Evolutionary conservation across 2,329 filamentous ascomycete species (phyloP), one percentile per base, ranked within the genome.

Genomic region (Microcyclospora pomicola): DNA sequence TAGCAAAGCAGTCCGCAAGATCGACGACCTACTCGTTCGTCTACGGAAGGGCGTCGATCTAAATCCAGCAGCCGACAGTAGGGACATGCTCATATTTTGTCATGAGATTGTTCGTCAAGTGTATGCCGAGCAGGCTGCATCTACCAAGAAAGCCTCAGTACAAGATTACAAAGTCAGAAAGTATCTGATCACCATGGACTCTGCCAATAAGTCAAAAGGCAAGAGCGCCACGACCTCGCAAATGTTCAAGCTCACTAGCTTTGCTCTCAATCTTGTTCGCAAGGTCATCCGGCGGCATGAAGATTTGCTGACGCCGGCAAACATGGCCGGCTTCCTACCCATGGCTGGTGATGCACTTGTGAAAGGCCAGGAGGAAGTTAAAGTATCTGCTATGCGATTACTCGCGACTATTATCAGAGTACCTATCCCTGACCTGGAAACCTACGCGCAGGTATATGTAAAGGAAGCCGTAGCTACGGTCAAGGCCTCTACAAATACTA

Each of bases 81-180:
- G 80, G 35, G 84, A 94, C 47, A 78, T 88, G 31, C 65, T 98
- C n/a, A 66, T 94, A 0, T 95, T 98, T 59, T 94, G 87, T 58
- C 96, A 94, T 56, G 85, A 96, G 58, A 73, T 96, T 34, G 82
- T 96, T 31, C 82, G 92, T 54, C 80, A 87, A 45, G 82, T 84
- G 1, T 92, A 94, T 41, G 47, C 48, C 15, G 49, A 53, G 31
- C 42, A 53, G 28, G 35, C 72, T 67, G 49, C 67, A 65, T 36
- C 41, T 7, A 36, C 35, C 16, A 37, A 36, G 9, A 33, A 38
- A 27, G 33, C 35, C 1, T 31, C 27, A 11, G 28, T 37, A 49
- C 62, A 76, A 6, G 74, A 82, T 49, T 71, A 73, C 12, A 72
- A 69, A 44, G 67, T 78, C 33, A 77, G 72, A 54, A 77, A 80